Evolutionary conservation across 306 rosid species (phyloP).

Genomic region (Cicer bijugum): DNA sequence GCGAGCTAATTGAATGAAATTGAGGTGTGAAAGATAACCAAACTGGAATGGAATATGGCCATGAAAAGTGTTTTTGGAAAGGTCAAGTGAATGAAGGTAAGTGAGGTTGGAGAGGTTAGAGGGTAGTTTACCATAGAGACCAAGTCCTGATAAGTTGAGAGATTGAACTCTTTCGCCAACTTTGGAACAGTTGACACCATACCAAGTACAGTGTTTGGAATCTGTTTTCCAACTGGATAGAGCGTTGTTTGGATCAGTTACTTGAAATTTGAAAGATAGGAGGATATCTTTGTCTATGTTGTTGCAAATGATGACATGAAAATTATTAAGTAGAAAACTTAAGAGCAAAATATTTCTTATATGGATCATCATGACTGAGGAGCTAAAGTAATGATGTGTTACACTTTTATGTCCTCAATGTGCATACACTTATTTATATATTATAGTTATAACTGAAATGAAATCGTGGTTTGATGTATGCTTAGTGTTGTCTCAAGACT

Average conservation of each 20-base stretch:
- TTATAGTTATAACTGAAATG: background rate
- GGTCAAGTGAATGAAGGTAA: constrained; percentile 42
- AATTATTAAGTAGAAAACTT: constrained; percentile 12
- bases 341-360: constrained; percentile 3
- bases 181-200: constrained; percentile 47
- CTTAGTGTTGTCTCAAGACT: no score
- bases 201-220: constrained; percentile 51
- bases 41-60: constrained; percentile 43
- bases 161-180: constrained; percentile 41
- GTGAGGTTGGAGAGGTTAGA: constrained; percentile 45
- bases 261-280: constrained; percentile 44
- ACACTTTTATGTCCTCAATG: background rate
- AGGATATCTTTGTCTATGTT: constrained; percentile 42
- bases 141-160: constrained; percentile 32
- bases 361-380: background rate
- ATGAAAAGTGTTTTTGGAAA: constrained; percentile 38
- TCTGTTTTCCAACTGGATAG: constrained; percentile 10
- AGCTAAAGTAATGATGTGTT: background rate
- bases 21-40: constrained; percentile 37
- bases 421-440: constrained; percentile 23
- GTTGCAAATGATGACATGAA: constrained; percentile 25
- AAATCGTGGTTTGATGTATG: background rate
- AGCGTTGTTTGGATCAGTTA: constrained; percentile 42
- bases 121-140: constrained; percentile 46
- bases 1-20: background rate